Conservation (phyloP, 352 stramenopile genomes). For the Phytophthora quininea region DNA sequence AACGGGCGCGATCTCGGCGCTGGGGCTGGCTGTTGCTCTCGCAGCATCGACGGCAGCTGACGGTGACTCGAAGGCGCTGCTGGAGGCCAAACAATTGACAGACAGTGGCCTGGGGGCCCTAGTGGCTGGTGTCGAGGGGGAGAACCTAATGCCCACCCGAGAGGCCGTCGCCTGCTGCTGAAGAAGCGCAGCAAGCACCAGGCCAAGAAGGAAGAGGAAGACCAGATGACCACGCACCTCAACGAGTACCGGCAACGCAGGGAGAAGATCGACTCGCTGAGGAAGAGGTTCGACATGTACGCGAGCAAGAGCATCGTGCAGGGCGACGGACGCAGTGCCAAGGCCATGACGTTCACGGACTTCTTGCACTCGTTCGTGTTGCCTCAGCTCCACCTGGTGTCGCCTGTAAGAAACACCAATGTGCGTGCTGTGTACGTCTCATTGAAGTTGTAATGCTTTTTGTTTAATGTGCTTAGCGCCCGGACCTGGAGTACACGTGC, state of each 20-base stretch:
- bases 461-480: constrained; percentile 36
- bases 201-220: constrained; percentile 64
- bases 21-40: constrained; percentile 19
- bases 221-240: constrained; percentile 71
- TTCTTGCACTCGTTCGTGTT: constrained; percentile 81
- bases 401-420: constrained; percentile 39
- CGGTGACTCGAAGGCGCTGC: constrained; percentile 11
- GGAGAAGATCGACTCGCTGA: constrained; percentile 47
- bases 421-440: background rate
- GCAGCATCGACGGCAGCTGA: constrained; percentile 7
- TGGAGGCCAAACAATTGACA: constrained; percentile 18
- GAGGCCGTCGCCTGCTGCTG: constrained; percentile 48
- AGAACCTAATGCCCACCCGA: constrained; percentile 22
- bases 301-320: constrained; percentile 50
- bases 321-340: constrained; percentile 26
- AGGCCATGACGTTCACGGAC: constrained; percentile 83
- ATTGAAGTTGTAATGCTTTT: constrained; percentile 5
- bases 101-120: constrained; percentile 1
- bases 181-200: constrained; percentile 69
- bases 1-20: background rate
- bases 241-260: constrained; percentile 63
- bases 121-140: constrained; percentile 7
- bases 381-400: constrained; percentile 66
- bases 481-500: constrained; percentile 64
- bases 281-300: constrained; percentile 62